Conservation (phyloP, 108 stramenopile genomes). For the Parietichytrium sp. region DNA sequence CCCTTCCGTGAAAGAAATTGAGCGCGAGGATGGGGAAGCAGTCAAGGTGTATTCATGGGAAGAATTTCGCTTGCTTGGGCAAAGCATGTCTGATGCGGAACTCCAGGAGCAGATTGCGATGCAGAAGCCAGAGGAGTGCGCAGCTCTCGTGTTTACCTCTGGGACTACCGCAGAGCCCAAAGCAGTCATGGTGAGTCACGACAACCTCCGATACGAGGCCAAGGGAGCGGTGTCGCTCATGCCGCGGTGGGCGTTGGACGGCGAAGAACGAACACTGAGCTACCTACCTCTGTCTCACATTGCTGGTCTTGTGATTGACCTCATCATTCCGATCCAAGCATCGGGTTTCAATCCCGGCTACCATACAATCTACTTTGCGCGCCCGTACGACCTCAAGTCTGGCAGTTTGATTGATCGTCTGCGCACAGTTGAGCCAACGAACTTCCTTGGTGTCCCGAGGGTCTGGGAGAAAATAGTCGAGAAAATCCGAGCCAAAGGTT, state of each 20-base stretch:
- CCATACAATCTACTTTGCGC: conserved; percentile 57
- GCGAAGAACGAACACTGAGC: conserved; percentile 45
- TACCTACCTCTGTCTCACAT: conserved; percentile 62
- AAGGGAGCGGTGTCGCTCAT: neutral
- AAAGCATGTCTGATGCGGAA: neutral
- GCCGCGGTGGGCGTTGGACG: neutral
- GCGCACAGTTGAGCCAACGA: conserved; percentile 57
- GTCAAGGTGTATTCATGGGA: conserved; percentile 51
- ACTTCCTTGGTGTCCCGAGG: conserved; percentile 68
- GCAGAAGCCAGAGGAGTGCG: conserved; percentile 60
- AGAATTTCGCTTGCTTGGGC: conserved; percentile 49
- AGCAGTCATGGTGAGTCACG: conserved; percentile 78
- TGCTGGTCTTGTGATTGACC: conserved; percentile 53
- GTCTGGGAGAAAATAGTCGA: conserved; percentile 73
- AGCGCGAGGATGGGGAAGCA: conserved; percentile 31
- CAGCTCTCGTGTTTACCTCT: conserved; percentile 71
- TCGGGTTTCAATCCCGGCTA: conserved; percentile 36
- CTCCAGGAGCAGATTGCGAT: conserved; percentile 46
- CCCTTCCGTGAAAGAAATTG: conserved; percentile 14
- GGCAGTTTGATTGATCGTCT: conserved; percentile 58
- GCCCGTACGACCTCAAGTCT: conserved; percentile 63
- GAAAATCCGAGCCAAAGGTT: conserved; percentile 63
- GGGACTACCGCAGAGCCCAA: conserved; percentile 78
- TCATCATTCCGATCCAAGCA: conserved; percentile 53
- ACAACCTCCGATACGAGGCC: conserved; percentile 59